Conservation (phyloP, 257 asterid genomes). For the Haberlea rhodopensis region DNA sequence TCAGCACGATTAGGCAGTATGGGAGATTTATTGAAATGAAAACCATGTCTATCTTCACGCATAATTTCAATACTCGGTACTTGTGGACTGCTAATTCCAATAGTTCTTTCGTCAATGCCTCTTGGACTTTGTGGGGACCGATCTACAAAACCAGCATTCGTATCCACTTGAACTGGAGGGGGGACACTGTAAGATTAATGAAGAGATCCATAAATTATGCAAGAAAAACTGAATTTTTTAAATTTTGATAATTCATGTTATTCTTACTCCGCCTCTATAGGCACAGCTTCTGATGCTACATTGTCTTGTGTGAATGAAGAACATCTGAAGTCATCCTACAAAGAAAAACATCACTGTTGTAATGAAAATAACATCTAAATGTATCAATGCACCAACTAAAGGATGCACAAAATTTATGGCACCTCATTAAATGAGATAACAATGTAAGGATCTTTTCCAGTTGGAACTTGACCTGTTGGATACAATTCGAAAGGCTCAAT, state of each 20-base stretch:
- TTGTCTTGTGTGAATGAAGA: slow-evolving; percentile 31
- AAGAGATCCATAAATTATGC: slow-evolving; percentile 14
- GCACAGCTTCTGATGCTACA: slow-evolving; percentile 39
- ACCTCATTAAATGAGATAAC: slow-evolving; percentile 55
- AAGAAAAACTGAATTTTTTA: slow-evolving; percentile 7
- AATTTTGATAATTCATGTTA: slow-evolving; percentile 5
- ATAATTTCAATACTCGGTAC: slow-evolving; percentile 44
- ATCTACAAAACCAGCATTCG: slow-evolving; percentile 21
- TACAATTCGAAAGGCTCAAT: slow-evolving; percentile 17
- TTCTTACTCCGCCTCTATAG: slow-evolving; percentile 74
- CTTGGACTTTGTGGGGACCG: slow-evolving; percentile 34
- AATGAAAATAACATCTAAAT: neutral
- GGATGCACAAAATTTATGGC: slow-evolving; percentile 3
- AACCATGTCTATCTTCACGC: slow-evolving; percentile 53
- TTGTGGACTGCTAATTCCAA: slow-evolving; percentile 33
- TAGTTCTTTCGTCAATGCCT: slow-evolving; percentile 24
- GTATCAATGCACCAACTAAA: slow-evolving; percentile 1
- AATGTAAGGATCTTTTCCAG: slow-evolving; percentile 60
- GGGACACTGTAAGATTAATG: slow-evolving; percentile 44
- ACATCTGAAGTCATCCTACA: slow-evolving; percentile 39
- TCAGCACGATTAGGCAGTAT: slow-evolving; percentile 48
- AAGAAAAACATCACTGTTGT: slow-evolving; percentile 13
- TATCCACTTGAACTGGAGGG: slow-evolving; percentile 35
- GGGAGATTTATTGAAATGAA: slow-evolving; percentile 37
- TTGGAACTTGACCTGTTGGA: slow-evolving; percentile 69